Evolutionary conservation across 1,284 basidiomycete genomes (phyloP).

Genomic region (Rhodotorula glutinis): DNA sequence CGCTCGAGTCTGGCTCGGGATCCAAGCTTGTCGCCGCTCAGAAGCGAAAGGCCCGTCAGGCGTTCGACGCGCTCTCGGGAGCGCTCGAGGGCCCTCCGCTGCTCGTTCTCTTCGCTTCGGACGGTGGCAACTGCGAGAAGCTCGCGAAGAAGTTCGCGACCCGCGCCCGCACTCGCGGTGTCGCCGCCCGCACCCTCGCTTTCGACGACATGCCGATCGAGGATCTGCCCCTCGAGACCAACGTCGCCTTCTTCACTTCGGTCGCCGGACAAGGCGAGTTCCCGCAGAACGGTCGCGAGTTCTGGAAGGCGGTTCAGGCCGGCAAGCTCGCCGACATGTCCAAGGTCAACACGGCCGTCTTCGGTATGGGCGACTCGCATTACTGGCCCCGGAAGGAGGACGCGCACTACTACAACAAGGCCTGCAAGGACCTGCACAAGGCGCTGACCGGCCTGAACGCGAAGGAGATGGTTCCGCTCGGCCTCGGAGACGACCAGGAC

Average conservation of each 20-base stretch:
- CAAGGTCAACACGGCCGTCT: conserved; percentile 75
- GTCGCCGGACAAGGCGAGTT: conserved; percentile 99
- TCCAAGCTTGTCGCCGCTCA: conserved; percentile 69
- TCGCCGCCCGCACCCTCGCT: conserved; percentile 68
- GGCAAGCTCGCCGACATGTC: conserved; percentile 48
- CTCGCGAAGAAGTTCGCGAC: conserved; percentile 81
- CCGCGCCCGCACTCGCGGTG: conserved; percentile 78
- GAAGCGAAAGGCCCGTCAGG: conserved; percentile 75
- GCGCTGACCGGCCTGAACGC: conserved; percentile 69
- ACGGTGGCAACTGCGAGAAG: conserved; percentile 94
- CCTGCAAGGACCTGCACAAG: conserved; percentile 83
- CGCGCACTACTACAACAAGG: conserved; percentile 96
- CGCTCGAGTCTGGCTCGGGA: conserved; percentile 79
- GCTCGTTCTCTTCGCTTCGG: conserved; percentile 85
- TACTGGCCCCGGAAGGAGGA: conserved; percentile 99
- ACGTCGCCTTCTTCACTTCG: conserved; percentile 85
- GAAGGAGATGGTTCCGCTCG: conserved; percentile 64
- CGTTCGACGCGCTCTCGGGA: conserved; percentile 79
- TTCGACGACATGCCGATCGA: conserved; percentile 77
- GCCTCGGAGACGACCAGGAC: conserved; percentile 95
- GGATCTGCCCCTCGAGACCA: conserved; percentile 60
- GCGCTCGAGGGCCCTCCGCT: conserved; percentile 87
- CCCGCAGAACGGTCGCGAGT: conserved; percentile 89
- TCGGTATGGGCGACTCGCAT: conserved; percentile 96
- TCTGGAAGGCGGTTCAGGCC: conserved; percentile 76